Conservation (phyloP, 2,329 filamentous ascomycete species). For the Cladosporium velox region DNA sequence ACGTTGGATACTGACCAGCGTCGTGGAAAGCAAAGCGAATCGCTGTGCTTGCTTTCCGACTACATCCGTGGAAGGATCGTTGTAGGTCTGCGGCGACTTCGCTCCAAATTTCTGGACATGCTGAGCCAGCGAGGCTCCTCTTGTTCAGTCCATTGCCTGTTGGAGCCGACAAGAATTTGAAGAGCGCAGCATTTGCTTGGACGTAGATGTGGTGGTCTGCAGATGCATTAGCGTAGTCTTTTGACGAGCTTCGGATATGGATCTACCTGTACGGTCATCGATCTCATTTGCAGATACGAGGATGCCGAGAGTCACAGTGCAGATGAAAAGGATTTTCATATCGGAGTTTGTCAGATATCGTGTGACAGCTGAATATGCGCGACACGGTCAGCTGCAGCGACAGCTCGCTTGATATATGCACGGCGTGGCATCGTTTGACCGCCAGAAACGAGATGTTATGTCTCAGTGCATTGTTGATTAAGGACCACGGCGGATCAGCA, state of each 20-base stretch:
- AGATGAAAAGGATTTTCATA: neutral
- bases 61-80: conserved; percentile 21
- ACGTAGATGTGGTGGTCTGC: no score
- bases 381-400: neutral
- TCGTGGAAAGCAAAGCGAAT: conserved; percentile 39
- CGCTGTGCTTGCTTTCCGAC: conserved; percentile 23
- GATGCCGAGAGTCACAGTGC: neutral
- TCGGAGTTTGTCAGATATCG: neutral
- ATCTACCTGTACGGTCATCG: no score
- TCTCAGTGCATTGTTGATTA: neutral
- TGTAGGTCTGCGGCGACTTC: no score
- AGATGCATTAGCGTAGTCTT: no score
- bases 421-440: neutral
- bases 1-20: conserved; percentile 16
- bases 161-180: no score
- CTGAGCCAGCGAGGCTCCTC: no score
- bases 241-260: no score
- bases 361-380: neutral
- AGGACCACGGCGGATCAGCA: neutral
- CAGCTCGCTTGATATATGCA: neutral
- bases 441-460: neutral
- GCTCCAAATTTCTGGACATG: no score
- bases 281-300: neutral
- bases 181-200: no score
- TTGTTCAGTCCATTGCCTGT: no score